These are phyloP conservation scores for Coleophoma eucalyptorum DNA, from an alignment of 2,329 filamentous ascomycete genomes.

Conservation along the genomic window DNA sequence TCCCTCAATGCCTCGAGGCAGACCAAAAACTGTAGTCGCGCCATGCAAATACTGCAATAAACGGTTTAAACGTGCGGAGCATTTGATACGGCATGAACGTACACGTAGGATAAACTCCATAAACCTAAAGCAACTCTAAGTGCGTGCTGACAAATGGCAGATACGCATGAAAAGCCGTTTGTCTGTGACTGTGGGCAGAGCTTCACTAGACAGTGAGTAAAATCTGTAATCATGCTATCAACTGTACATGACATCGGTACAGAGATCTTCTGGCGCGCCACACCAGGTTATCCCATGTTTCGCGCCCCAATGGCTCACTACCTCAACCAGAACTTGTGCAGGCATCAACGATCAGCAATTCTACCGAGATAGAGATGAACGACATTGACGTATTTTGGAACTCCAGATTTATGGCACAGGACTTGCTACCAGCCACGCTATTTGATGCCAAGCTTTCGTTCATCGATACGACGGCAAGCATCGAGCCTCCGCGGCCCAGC, in stretches of 20 bases:
- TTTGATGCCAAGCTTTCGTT: background rate
- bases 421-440: background rate
- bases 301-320: background rate
- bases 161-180: constrained; percentile 6
- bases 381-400: background rate
- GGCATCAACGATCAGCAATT: background rate
- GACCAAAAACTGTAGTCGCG: constrained; percentile 2
- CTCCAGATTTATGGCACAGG: background rate
- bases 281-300: background rate
- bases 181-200: constrained; percentile 3
- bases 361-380: background rate
- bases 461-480: background rate
- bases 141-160: constrained; percentile 1
- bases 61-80: constrained; percentile 3
- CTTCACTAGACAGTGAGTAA: constrained; percentile 4
- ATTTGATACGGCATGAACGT: constrained; percentile 3
- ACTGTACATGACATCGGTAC: background rate
- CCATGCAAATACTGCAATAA: constrained; percentile 5
- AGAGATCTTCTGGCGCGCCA: constrained; percentile 1
- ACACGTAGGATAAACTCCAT: background rate
- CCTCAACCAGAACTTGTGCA: background rate
- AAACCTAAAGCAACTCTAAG: background rate
- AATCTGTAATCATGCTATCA: background rate
- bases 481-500: background rate
- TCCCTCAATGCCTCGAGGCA: constrained; percentile 7